Base-by-base conservation (phyloP, 306 rosid genomes). In the Luffa aegyptiaca region DNA sequence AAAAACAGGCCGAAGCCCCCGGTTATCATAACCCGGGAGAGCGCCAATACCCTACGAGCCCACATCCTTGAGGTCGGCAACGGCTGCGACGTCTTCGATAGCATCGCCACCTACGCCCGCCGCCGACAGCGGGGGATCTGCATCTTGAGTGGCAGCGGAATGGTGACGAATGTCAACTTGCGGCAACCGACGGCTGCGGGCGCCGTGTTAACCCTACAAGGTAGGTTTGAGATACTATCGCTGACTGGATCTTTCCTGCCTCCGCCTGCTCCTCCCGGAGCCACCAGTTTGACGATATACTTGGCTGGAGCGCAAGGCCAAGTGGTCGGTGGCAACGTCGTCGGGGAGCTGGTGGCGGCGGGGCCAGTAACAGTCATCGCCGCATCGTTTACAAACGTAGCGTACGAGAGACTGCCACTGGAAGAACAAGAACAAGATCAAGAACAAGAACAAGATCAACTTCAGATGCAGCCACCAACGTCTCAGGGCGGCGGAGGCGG, bases 81-180 rank as follows among this genome's bases (percentile, higher is more conserved):
- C 82, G 98, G 98, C 80, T 89, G 92, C 80, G 94, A 92, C 70
- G 94, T 94, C 36, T 92, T 94, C 64, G 98, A 94, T 61, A 63
- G 94, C 78, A 90, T 94, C 10, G 89, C 96, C 16, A 84, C 90
- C 64, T 94, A 90, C 55, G 97, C 98, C 0, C 88, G 94, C 1
- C 96, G 97, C 2, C 88, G 97, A 2, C 98, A 94, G 85, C 90
- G 98, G 0, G 98, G 98, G 93, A 94, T 94, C 93, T 94, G 96
- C 53, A 84, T 94, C 6, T 82, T 94, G 20, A 90, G 93, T 44
- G 98, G 97, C 6, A 94, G 88, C 41, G 98, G 98, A 2, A 89
- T 90, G 1, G 98, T 94, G 16, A 89, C 92, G 5, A 94, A 94
- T 81, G 97, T 94, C 17, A 90, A 75, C 44, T 42, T 94, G 21